Base-by-base conservation (phyloP, 306 rosid species). In the Vachellia collinsii region DNA sequence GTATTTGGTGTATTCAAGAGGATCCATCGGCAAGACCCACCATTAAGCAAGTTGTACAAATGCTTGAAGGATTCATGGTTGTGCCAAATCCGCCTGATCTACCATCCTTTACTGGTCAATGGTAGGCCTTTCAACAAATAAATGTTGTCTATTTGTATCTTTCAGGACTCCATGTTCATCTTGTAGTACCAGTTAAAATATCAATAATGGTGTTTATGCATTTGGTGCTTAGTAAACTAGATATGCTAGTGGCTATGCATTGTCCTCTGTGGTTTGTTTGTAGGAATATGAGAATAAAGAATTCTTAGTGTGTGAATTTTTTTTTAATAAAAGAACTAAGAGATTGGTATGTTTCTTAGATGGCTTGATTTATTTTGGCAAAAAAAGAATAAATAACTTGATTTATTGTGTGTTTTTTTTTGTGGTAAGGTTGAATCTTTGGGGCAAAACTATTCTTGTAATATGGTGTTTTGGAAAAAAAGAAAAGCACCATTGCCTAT, bases 1-100 rank as follows among this genome's bases (percentile, higher is more conserved):
- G 22, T 8, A 22, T 39, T 1, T 63, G 58, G 79, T 64, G 75
- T 16, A 74, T 41, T 29, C 59, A 80, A 14, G 75, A 74, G 36
- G 74, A 80, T 64, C 79, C 83, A 5, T 63, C 54, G 14, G 19
- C 54, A 13, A 48, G 54, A 48, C 54, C 54, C n/a, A 48, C 54
- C 2, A 48, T 14, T 19, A 48, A 48, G n/a, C 54, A 48, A 48
- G 54, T 48, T 48, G 54, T 14, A 5, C 54, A 48, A 48, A 48
- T 48, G 54, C 54, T 48, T 48, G 54, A 48, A 48, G 54, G 81
- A 38, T 74, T 47, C 36, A 17, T 76, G 8, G 81, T 59, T 13
- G 85, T 77, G 42, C 53, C 78, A 14, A 13, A 22, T 41, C 77
- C 81, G 8, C 80, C 80, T 42, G 5, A 75, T 29, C 56, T 66